Conservation (phyloP, 2,329 filamentous ascomycete species). For the Calonectria ilicicola region DNA sequence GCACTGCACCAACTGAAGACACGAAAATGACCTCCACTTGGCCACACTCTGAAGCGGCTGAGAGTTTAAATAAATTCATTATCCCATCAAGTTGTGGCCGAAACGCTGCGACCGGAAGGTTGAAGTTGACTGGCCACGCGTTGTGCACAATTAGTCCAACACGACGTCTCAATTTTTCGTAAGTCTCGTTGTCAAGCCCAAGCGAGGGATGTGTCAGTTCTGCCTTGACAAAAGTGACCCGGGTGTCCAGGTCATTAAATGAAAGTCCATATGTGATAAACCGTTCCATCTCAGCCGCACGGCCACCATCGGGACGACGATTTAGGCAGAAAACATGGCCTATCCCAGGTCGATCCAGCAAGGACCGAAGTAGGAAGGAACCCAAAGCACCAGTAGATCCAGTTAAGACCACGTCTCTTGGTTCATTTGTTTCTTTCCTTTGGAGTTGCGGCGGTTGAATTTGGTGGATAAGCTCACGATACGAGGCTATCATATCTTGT, state of each 20-base stretch:
- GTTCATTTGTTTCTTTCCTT: not conserved
- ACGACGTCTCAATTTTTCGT: not conserved
- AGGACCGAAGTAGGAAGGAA: not conserved
- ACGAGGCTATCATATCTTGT: not conserved
- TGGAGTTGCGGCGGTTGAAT: not conserved
- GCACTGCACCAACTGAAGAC: not conserved
- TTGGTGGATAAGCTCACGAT: not conserved
- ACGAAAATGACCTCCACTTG: not conserved
- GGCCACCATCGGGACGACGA: not conserved
- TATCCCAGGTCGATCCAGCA: not conserved
- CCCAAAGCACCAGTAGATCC: not conserved
- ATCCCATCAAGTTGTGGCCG: not conserved
- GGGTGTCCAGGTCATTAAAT: not conserved
- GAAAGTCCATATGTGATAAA: not conserved
- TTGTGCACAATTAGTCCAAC: not conserved
- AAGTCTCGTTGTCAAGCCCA: not conserved
- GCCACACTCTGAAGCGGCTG: not conserved
- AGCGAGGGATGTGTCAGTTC: not conserved
- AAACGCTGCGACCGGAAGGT: not conserved
- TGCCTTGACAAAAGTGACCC: not conserved
- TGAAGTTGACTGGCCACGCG: not conserved
- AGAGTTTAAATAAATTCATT: not conserved
- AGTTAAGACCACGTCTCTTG: not conserved
- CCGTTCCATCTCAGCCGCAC: not conserved
- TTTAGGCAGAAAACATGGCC: not conserved